A percentile compares a stretch with the other conserved stretches of the same genome.
These are phyloP conservation scores for Penicillium bovifimosum DNA, from an alignment of 495 filamentous ascomycete species.

Conservation along the genomic window DNA sequence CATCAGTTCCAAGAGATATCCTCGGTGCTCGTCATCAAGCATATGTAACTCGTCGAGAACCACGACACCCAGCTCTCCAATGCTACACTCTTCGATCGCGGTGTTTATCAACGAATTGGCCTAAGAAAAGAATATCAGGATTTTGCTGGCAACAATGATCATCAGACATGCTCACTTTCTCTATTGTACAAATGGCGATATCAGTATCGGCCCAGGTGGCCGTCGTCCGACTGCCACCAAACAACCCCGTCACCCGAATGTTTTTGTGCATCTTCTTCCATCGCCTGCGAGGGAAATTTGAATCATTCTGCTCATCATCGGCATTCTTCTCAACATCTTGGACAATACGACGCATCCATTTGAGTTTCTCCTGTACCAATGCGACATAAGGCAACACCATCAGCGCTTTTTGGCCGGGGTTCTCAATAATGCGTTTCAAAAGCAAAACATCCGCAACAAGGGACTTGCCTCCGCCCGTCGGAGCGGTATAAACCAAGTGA, in stretches of 20 bases:
- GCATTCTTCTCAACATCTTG: conserved; percentile 51
- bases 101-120: conserved; percentile 75
- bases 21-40: conserved; percentile 74
- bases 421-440: conserved; percentile 64
- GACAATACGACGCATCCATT: conserved; percentile 67
- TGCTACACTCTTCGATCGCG: conserved; percentile 66
- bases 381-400: conserved; percentile 79
- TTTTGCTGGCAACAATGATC: background rate
- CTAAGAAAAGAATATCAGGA: conserved; percentile 32
- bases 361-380: conserved; percentile 76
- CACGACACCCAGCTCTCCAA: conserved; percentile 59
- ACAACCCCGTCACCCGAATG: conserved; percentile 66
- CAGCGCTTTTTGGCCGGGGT: conserved; percentile 62
- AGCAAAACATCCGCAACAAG: conserved; percentile 72
- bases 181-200: conserved; percentile 76
- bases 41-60: conserved; percentile 81
- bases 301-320: conserved; percentile 22
- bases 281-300: conserved; percentile 20
- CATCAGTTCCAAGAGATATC: conserved; percentile 76
- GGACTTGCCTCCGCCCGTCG: conserved; percentile 78
- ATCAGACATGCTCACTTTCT: conserved; percentile 54
- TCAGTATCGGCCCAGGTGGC: conserved; percentile 70
- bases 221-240: conserved; percentile 63
- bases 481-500: conserved; percentile 79
- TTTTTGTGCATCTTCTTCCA: conserved; percentile 33